Base-by-base conservation (phyloP, 2,329 filamentous ascomycete genomes). In the Clarireedia monteithiana region DNA sequence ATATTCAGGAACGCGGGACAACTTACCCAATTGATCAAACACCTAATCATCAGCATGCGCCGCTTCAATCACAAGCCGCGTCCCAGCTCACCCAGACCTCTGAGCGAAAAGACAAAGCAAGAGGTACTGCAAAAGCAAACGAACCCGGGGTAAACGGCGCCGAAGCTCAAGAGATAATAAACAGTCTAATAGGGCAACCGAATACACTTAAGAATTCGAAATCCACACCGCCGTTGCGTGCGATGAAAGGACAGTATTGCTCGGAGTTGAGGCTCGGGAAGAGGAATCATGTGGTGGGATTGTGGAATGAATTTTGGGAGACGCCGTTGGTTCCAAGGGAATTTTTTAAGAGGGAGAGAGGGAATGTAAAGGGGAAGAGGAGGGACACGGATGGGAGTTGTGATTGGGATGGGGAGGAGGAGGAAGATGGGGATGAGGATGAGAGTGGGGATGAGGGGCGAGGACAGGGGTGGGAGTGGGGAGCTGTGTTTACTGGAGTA, bases 401-500 rank as follows among this genome's bases (percentile, higher is more conserved):
- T 20, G 50, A 51, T 5, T 58, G 5, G 5, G n/a, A 58, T 52
- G 59, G 58, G 14, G 34, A 48, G 12, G 27, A 15, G 36, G 34
- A 20, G 39, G 20, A 53, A n/a, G 12, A 14, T 10, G 26, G 23
- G 17, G 48, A 20, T 24, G 10, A 24, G 12, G 23, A 15, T 24
- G 38, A 40, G 38, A 40, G 9, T 24, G 10, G 20, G 12, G 23
- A 15, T 24, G 38, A 40, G 38, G 15, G 9, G 38, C 2, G 38
- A 7, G 17, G 38, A 17, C 38, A 40, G 17, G 17, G 38, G 3
- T 30, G 14, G 20, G 27, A 27, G 34, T 36, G 26, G 9, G 9
- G 40, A 20, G 14, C 15, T 27, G 38, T 36, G 30, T 9, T 5
- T 36, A 6, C 26, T 36, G 23, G 20, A 15, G 3, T 38, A 27